Conservation (phyloP, 805 yeast genomes). For the Spathaspora arborariae region DNA sequence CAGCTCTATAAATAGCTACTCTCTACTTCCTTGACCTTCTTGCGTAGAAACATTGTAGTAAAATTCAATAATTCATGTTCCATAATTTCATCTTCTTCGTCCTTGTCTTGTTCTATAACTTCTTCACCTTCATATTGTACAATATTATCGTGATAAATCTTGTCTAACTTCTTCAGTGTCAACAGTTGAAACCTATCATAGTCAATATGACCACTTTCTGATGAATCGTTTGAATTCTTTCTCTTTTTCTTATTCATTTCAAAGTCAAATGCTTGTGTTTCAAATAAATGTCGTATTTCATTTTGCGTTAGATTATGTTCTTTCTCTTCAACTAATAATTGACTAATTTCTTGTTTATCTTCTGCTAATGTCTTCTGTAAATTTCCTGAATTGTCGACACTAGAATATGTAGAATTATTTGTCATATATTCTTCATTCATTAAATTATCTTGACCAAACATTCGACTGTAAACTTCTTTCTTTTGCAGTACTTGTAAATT, state of each 20-base stretch:
- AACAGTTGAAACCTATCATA: slow-evolving; percentile 23
- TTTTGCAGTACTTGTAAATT: slow-evolving; percentile 38
- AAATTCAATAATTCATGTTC: slow-evolving; percentile 17
- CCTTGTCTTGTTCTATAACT: slow-evolving; percentile 11
- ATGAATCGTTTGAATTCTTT: background rate
- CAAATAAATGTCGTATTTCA: background rate
- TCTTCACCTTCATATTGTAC: slow-evolving; percentile 1
- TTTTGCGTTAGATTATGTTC: background rate
- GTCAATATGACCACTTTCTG: slow-evolving; percentile 13
- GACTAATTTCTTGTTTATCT: slow-evolving; percentile 37
- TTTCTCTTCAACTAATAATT: slow-evolving; percentile 29
- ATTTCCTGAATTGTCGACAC: slow-evolving; percentile 33
- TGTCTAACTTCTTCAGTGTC: slow-evolving; percentile 17
- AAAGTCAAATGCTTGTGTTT: background rate
- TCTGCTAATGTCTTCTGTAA: slow-evolving; percentile 38
- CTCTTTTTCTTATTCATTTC: background rate
- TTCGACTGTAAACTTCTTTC: slow-evolving; percentile 33
- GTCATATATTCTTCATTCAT: slow-evolving; percentile 38
- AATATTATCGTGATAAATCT: slow-evolving; percentile 14
- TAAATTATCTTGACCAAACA: slow-evolving; percentile 37
- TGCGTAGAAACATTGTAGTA: slow-evolving; percentile 3
- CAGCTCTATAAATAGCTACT: background rate
- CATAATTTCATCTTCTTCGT: slow-evolving; percentile 7
- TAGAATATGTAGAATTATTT: slow-evolving; percentile 36
- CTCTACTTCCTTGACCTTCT: slow-evolving; percentile 4